A percentile compares a stretch with the other conserved stretches of the same genome.
Evolutionary conservation across 768 basidiomycete species (phyloP).

Genomic region (Panellus pusillus): DNA sequence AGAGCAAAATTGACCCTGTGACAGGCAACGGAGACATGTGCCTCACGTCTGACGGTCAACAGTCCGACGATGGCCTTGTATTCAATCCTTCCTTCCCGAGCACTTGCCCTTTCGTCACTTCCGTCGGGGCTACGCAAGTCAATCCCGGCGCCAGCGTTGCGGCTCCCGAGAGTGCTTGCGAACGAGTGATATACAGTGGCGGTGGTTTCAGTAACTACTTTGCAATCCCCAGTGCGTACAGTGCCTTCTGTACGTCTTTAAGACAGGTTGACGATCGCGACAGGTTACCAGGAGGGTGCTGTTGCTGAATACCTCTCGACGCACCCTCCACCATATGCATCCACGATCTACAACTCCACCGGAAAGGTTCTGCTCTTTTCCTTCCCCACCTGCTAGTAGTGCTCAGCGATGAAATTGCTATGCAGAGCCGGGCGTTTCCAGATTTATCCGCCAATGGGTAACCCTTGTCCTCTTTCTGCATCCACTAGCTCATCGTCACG

Average conservation of each 20-base stretch:
- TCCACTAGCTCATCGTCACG: neutral
- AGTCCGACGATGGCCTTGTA: slow-evolving; percentile 29
- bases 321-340: slow-evolving; percentile 26
- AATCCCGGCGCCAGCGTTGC: slow-evolving; percentile 29
- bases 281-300: slow-evolving; percentile 37
- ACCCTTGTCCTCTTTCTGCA: slow-evolving; percentile 1
- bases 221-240: slow-evolving; percentile 25
- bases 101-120: slow-evolving; percentile 44
- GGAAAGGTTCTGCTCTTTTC: slow-evolving; percentile 26
- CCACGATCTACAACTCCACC: slow-evolving; percentile 33
- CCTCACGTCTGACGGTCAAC: slow-evolving; percentile 44
- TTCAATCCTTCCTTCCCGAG: slow-evolving; percentile 48
- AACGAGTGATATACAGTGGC: slow-evolving; percentile 37
- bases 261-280: neutral
- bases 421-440: slow-evolving; percentile 45
- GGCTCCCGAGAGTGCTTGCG: slow-evolving; percentile 37
- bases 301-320: slow-evolving; percentile 36
- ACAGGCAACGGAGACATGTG: slow-evolving; percentile 33
- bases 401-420: neutral
- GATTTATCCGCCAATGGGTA: slow-evolving; percentile 47
- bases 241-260: neutral
- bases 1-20: neutral
- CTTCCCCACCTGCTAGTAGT: neutral
- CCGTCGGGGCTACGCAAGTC: slow-evolving; percentile 48
- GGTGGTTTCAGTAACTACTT: slow-evolving; percentile 46